Percentiles rank a stretch among this genome's conserved stretches.
Conservation (phyloP, 345 rosid genomes). For the Nephelium lappaceum region DNA sequence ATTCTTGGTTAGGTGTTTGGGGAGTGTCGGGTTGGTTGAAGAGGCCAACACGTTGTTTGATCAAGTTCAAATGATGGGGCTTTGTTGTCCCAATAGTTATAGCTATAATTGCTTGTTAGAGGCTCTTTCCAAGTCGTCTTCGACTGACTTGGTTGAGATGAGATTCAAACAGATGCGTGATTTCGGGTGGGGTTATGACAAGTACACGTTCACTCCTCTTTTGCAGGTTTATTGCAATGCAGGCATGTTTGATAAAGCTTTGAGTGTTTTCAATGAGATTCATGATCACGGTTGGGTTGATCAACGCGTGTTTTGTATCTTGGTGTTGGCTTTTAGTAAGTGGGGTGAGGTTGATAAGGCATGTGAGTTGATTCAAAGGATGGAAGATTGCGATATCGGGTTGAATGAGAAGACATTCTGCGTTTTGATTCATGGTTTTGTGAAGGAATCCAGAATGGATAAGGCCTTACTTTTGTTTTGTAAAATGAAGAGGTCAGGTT, state of each 20-base stretch:
- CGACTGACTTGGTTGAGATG: constrained; percentile 58
- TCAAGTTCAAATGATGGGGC: constrained; percentile 52
- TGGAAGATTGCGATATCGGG: constrained; percentile 51
- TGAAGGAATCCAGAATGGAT: constrained; percentile 60
- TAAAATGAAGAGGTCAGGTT: constrained; percentile 58
- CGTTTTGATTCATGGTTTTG: constrained; percentile 78
- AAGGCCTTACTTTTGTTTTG: constrained; percentile 63
- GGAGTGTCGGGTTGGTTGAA: constrained; percentile 59
- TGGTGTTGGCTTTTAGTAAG: constrained; percentile 67
- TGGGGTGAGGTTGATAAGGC: constrained; percentile 78
- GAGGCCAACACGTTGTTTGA: constrained; percentile 75
- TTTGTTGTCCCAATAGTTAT: constrained; percentile 69
- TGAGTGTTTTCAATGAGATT: constrained; percentile 60
- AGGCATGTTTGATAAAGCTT: constrained; percentile 52
- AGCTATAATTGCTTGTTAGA: constrained; percentile 82
- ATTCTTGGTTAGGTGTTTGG: constrained; percentile 74
- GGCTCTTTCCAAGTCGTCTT: constrained; percentile 58
- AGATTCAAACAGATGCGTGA: constrained; percentile 69
- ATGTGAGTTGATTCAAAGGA: constrained; percentile 64
- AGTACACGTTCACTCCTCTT: constrained; percentile 75
- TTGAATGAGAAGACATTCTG: constrained; percentile 74
- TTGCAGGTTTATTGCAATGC: constrained; percentile 69
- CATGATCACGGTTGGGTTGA: constrained; percentile 64
- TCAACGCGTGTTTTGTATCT: constrained; percentile 55
- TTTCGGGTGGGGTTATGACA: constrained; percentile 55